These are phyloP conservation scores for Scorias spongiosa DNA, from an alignment of 2,329 filamentous ascomycete genomes.

Conservation along the genomic window DNA sequence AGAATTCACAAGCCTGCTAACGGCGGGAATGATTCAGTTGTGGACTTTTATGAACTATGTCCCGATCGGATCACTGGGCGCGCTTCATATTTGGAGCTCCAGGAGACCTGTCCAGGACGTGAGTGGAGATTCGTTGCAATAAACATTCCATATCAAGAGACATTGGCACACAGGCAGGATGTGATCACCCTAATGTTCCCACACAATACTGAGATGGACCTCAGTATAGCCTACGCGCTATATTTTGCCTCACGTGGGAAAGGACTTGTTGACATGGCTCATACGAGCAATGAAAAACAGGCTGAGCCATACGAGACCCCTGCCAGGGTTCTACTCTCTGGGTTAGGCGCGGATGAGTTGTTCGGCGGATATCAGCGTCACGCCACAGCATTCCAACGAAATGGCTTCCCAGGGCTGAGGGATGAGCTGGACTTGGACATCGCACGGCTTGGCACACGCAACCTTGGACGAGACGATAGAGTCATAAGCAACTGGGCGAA, in stretches of 20 bases:
- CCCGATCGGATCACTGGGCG: constrained; percentile 83
- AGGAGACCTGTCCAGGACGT: constrained; percentile 50
- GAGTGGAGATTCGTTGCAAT: constrained; percentile 75
- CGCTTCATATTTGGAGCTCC: constrained; percentile 62
- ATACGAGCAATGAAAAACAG: constrained; percentile 7
- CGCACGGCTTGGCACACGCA: constrained; percentile 74
- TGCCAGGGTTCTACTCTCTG: constrained; percentile 75
- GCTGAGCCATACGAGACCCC: constrained; percentile 43
- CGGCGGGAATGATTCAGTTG: constrained; percentile 10
- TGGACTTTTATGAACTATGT: constrained; percentile 57
- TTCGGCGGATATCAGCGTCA: constrained; percentile 90
- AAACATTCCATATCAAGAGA: constrained; percentile 68
- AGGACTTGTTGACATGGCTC: constrained; percentile 11
- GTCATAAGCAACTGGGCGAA: constrained; percentile 79
- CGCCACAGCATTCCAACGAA: constrained; percentile 54
- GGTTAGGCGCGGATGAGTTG: constrained; percentile 86
- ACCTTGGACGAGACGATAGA: constrained; percentile 84
- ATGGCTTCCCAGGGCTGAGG: constrained; percentile 55
- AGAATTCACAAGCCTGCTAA: constrained; percentile 31
- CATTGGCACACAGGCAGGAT: constrained; percentile 48
- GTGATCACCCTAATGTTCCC: constrained; percentile 72
- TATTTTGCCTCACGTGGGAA: constrained; percentile 78
- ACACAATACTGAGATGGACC: constrained; percentile 96
- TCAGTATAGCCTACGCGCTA: constrained; percentile 85
- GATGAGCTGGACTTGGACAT: constrained; percentile 79